Base-by-base conservation (phyloP, 2,329 filamentous ascomycete species). In the Calonectria henricotiae region DNA sequence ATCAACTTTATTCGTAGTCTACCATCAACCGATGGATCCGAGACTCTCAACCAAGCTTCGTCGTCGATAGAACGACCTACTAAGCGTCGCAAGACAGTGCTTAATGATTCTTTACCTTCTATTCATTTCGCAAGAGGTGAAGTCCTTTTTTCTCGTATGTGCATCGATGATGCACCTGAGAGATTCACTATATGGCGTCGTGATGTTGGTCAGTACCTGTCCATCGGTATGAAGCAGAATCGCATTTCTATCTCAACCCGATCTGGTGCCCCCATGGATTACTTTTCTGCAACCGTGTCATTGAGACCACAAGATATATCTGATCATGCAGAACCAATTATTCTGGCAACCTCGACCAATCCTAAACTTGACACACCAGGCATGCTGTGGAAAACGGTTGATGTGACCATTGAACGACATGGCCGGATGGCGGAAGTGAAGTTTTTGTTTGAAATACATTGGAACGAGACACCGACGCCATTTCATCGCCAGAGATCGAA, bases 391-490 rank as follows among this genome's bases (percentile, higher is more conserved):
- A 76, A 76, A 9, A 73, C 70, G 5, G 73, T 82, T 5, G 74
- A 80, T 37, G 65, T 85, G 23, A 64, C 65, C 5, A 66, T 86
- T 15, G 73, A 82, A 9, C 75, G 76, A 62, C 73, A 70, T 6
- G 73, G 73, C 7, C 74, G 70, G 1, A 68, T 71, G 55, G 76
- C 82, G 3, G 72, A 70, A 4, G 37, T 86, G 27, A 74, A 72
- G 13, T 73, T 86, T 41, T 72, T 70, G 3, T 75, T 85, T 32
- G 73, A 79, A 25, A 75, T 87, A 17, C 80, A 83, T 37, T 88
- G 86, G 85, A 86, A 86, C 68, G 77, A 82, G 32, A 83, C 84
- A 0, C 75, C 74, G 3, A 79, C 80, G 5, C 78, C 80, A 3
- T 78, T 78, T 51, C 67, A 72, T 30, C 55, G 39, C 23, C 67